Evolutionary conservation across 257 asterid species (phyloP).

Genomic region (Gentiana straminea): DNA sequence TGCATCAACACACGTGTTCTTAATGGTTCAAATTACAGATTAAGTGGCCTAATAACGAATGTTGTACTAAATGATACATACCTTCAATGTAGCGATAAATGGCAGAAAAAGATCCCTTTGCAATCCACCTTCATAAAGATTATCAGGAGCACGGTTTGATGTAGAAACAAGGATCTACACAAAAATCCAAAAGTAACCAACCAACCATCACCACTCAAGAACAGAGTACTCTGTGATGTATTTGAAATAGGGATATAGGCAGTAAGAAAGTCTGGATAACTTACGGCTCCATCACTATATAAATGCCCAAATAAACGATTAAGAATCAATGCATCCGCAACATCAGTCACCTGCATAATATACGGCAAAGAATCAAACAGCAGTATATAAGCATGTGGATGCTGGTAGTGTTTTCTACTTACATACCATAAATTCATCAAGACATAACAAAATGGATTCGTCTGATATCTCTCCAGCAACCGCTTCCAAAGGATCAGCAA

Average conservation of each 20-base stretch:
- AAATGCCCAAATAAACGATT: conserved; percentile 74
- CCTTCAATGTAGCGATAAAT: conserved; percentile 79
- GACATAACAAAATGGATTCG: conserved; percentile 77
- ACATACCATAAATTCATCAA: conserved; percentile 89
- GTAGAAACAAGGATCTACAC: conserved; percentile 80
- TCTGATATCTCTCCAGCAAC: conserved; percentile 89
- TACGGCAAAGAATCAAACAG: conserved; percentile 1
- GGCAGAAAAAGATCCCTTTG: conserved; percentile 94
- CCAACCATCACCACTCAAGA: conserved; percentile 2
- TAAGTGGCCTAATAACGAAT: too few relatives aligned
- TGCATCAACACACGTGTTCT: conserved; percentile 21
- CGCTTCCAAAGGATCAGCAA: conserved; percentile 82
- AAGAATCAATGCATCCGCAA: conserved; percentile 83
- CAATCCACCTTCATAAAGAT: conserved; percentile 83
- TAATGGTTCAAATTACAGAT: too few relatives aligned
- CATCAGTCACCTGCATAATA: conserved; percentile 63
- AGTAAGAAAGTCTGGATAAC: conserved; percentile 16
- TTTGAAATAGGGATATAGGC: too few relatives aligned
- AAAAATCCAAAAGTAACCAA: not conserved
- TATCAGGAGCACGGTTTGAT: conserved; percentile 91
- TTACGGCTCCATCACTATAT: conserved; percentile 68
- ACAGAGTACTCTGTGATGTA: not conserved
- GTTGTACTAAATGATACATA: conserved; percentile 7
- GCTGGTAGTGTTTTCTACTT: not conserved
- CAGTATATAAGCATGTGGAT: not conserved